Evolutionary conservation across 345 rosid genomes (phyloP).

Genomic region (Rhodamnia rubescens): DNA sequence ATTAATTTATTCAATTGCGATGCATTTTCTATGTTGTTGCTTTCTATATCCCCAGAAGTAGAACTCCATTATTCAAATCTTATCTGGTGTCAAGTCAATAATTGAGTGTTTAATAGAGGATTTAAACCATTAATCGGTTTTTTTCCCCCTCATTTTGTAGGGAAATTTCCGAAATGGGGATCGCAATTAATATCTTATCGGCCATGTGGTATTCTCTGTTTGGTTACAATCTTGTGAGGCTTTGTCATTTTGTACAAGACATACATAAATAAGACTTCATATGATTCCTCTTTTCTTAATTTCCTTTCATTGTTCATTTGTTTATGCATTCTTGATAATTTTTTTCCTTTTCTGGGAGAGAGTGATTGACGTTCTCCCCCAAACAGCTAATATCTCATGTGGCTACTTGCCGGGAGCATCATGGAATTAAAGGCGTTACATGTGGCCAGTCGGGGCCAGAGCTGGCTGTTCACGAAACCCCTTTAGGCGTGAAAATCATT

Average conservation of each 20-base stretch:
- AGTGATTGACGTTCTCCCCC: background rate
- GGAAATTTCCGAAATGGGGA: background rate
- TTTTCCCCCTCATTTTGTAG: background rate
- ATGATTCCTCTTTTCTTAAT: background rate
- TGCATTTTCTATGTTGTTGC: background rate
- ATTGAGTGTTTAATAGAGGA: background rate
- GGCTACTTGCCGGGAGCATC: background rate
- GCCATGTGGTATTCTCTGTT: background rate
- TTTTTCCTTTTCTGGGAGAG: background rate
- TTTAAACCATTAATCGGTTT: background rate
- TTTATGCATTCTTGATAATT: background rate
- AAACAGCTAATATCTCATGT: background rate
- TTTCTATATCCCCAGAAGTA: background rate
- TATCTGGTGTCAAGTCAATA: background rate
- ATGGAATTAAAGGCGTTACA: background rate
- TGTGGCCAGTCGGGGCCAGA: background rate
- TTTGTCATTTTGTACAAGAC: background rate
- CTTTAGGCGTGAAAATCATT: background rate
- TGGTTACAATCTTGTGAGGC: background rate
- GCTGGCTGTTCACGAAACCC: background rate
- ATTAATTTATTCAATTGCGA: background rate
- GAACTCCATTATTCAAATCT: background rate
- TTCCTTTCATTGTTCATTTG: background rate
- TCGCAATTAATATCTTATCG: background rate
- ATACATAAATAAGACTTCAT: background rate